phyloP scores from a whole-genome alignment of 192 early-diverging fungal genomes.

The Coemansia sp. region DNA sequence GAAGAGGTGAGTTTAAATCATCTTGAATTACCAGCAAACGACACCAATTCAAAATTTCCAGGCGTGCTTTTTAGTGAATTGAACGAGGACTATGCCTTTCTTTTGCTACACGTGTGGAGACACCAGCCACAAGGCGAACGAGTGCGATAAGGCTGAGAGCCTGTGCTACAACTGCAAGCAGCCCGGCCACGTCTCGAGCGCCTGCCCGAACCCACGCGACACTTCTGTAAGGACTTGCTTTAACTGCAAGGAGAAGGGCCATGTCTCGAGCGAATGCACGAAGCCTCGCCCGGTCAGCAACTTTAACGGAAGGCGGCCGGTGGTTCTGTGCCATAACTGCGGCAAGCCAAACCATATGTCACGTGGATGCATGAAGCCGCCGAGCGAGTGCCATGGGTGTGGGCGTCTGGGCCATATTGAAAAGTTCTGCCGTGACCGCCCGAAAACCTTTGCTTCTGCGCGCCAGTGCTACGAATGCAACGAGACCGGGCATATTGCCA shows the following conservation, averaged over 20 bases:
- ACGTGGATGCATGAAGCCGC: slow-evolving; percentile 45
- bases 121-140: slow-evolving; percentile 28
- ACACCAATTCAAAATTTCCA: no score
- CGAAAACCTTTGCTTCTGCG: neutral
- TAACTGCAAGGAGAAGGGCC: slow-evolving; percentile 51
- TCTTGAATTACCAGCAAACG: no score
- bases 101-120: slow-evolving; percentile 47
- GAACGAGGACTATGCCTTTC: slow-evolving; percentile 13
- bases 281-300: slow-evolving; percentile 1
- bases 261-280: slow-evolving; percentile 50
- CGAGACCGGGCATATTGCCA: slow-evolving; percentile 41
- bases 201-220: slow-evolving; percentile 45
- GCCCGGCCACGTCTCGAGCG: slow-evolving; percentile 45
- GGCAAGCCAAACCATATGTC: slow-evolving; percentile 45
- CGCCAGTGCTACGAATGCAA: slow-evolving; percentile 10
- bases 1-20: no score
- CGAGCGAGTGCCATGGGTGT: slow-evolving; percentile 52
- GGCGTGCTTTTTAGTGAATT: slow-evolving; percentile 4
- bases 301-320: neutral
- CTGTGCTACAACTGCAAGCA: slow-evolving; percentile 55
- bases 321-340: slow-evolving; percentile 44
- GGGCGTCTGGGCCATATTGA: slow-evolving; percentile 45
- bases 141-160: slow-evolving; percentile 14
- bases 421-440: slow-evolving; percentile 32
- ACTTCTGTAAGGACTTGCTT: slow-evolving; percentile 47